These are phyloP conservation scores for Leucoagaricus sp. DNA, from an alignment of 1,284 basidiomycete species.

Conservation along the genomic window DNA sequence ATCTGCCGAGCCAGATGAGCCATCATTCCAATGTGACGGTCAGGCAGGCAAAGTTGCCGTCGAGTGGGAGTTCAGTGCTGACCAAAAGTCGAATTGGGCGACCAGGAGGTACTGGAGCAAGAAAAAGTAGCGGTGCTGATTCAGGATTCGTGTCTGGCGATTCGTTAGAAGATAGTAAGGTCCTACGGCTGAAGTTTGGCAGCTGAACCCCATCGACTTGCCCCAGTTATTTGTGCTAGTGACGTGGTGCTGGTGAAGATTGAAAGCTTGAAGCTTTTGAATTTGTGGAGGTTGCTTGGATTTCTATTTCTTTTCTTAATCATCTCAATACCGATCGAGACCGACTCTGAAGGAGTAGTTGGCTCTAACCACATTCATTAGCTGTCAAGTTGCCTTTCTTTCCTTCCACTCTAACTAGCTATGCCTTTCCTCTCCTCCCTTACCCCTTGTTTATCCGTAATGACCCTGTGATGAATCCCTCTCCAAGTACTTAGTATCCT, in stretches of 20 bases:
- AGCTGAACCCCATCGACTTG: background rate
- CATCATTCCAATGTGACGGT: constrained; percentile 51
- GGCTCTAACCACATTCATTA: constrained; percentile 20
- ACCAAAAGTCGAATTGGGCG: constrained; percentile 67
- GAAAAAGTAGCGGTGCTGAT: constrained; percentile 43
- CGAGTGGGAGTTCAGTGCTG: constrained; percentile 23
- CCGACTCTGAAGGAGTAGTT: constrained; percentile 16
- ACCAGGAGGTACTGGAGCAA: constrained; percentile 44
- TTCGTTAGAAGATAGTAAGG: constrained; percentile 26
- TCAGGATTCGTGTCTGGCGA: constrained; percentile 15
- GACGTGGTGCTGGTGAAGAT: background rate
- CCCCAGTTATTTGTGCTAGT: background rate
- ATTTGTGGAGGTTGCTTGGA: constrained; percentile 11
- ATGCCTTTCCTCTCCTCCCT: constrained; percentile 2
- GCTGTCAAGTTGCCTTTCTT: background rate
- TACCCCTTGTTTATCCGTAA: constrained; percentile 2
- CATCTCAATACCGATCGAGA: constrained; percentile 14
- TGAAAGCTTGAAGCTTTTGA: constrained; percentile 1
- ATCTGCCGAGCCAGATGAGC: constrained; percentile 31
- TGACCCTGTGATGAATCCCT: constrained; percentile 10
- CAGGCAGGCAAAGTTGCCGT: constrained; percentile 47
- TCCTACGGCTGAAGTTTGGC: constrained; percentile 22
- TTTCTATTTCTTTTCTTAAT: constrained; percentile 10
- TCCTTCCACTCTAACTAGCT: constrained; percentile 4
- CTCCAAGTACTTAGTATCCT: background rate